Base-by-base conservation (phyloP, 139 green algal species). In the Parachlorella kessleri region DNA sequence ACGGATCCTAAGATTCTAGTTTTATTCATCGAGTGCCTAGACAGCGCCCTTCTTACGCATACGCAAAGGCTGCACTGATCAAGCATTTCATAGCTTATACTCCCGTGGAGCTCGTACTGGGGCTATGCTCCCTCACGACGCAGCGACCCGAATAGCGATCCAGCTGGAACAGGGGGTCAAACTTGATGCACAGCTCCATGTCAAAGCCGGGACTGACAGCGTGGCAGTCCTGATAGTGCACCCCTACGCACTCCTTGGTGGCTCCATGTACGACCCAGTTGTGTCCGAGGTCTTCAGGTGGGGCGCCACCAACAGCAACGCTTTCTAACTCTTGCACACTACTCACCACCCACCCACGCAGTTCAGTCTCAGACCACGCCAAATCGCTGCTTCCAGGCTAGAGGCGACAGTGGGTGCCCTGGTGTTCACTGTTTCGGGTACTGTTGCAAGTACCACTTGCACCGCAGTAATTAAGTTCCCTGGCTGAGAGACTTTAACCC, bases 241-340 rank as follows among this genome's bases (percentile, higher is more conserved):
- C 0, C 78, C 78, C 33, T 79, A 83, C 55, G 37, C 53, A 40
- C 23, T 54, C 9, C 70, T 83, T 23, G 78, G 78, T 14, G 78
- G 78, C 21, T 74, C 70, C 30, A 80, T 79, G 70, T 55, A 64
- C 26, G 78, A 83, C 71, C 38, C 35, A 8, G 75, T 83, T 26
- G 78, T 83, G 14, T 26, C 42, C 28, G 77, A 83, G 69, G 28
- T 83, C n/a, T 69, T 39, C 39, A 82, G 71, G 75, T 53, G 80
- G 26, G 26, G 21, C 48, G 14, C 21, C 14, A 59, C 21, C 48
- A 28, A 18, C 21, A 28, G 48, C 48, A 0, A 59, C 14, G 21
- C 48, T 18, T 18, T 59, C 14, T 59, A 28, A 18, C 48, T 28
- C 21, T 59, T 59, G 48, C 48, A 59, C 14, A 18, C 48, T 28